Base-by-base conservation (phyloP, 2,329 filamentous ascomycete species). In the Leptographium radiaticola region DNA sequence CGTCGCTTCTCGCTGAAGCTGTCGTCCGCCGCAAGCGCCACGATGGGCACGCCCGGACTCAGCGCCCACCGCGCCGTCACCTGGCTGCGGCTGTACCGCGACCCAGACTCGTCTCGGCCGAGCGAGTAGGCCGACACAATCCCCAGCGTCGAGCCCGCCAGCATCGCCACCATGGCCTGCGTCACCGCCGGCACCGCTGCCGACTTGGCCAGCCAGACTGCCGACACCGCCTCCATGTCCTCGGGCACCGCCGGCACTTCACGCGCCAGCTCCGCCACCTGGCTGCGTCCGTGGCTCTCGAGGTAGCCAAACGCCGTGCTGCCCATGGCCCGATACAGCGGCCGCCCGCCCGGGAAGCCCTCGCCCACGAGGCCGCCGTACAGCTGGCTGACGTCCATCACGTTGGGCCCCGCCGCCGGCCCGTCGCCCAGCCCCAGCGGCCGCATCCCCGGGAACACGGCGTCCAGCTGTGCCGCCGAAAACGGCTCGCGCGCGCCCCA, bases 151-250 rank as follows among this genome's bases (percentile, higher is more conserved):
- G 89, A 93, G 7, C 89, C 91, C 45, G 81, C 83, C 63, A 97
- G 70, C 61, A 95, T 87, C 6, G 89, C 90, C 53, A 95, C 71
- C 64, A 93, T 75, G 6, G 86, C 87, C 56, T 86, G 79, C 0
- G 89, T 94, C 54, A 83, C 73, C 11, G 79, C 76, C 13, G 86
- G 82, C 34, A 95, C 77, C 6, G 79, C 74, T 10, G 80, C 71
- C 1, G 88, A 86, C 64, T 95, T 97, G 39, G 90, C 88, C 59
- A 96, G 84, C 91, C 91, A 97, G 4, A 95, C 82, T 43, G 84
- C 82, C 59, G 82, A 87, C 18, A 93, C 77, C 2, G 84, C 81
- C 57, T 93, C 86, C 0, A 74, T 77, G 51, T 84, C 74, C 56
- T 82, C 76, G 2, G 84, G 82, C 18, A 95, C 76, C 52, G 81